These are phyloP conservation scores for Eremothecium coryli DNA, from an alignment of 1,139 yeast species.

Conservation along the genomic window DNA sequence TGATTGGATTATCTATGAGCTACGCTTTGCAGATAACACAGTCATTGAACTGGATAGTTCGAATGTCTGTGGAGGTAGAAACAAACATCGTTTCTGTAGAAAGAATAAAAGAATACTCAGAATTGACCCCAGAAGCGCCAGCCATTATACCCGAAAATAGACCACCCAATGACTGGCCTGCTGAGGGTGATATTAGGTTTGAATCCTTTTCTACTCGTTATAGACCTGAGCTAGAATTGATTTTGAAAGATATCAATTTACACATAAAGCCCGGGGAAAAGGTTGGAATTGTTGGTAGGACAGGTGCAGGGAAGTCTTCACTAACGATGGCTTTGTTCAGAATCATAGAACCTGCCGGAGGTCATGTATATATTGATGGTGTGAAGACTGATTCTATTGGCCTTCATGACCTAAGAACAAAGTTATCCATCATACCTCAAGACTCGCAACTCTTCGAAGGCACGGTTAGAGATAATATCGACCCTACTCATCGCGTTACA, in stretches of 20 bases:
- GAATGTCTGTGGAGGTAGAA: constrained; percentile 97
- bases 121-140: constrained; percentile 73
- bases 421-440: constrained; percentile 87
- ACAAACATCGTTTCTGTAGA: constrained; percentile 95
- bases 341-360: constrained; percentile 71
- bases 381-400: constrained; percentile 66
- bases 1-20: constrained; percentile 86
- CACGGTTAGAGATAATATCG: constrained; percentile 76
- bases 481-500: constrained; percentile 60
- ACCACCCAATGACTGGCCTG: constrained; percentile 73
- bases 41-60: constrained; percentile 90
- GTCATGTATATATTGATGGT: constrained; percentile 66
- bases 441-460: constrained; percentile 97
- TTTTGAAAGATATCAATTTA: constrained; percentile 62
- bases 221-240: constrained; percentile 75
- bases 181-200: constrained; percentile 60
- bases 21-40: constrained; percentile 91
- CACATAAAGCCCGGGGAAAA: constrained; percentile 70
- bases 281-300: constrained; percentile 90
- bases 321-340: constrained; percentile 83
- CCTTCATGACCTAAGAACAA: constrained; percentile 71
- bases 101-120: constrained; percentile 80
- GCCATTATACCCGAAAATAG: constrained; percentile 57
- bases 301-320: constrained; percentile 96
- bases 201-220: constrained; percentile 73